phyloP scores from a whole-genome alignment of 345 rosid genomes.

The Raphanus raphanistrum region DNA sequence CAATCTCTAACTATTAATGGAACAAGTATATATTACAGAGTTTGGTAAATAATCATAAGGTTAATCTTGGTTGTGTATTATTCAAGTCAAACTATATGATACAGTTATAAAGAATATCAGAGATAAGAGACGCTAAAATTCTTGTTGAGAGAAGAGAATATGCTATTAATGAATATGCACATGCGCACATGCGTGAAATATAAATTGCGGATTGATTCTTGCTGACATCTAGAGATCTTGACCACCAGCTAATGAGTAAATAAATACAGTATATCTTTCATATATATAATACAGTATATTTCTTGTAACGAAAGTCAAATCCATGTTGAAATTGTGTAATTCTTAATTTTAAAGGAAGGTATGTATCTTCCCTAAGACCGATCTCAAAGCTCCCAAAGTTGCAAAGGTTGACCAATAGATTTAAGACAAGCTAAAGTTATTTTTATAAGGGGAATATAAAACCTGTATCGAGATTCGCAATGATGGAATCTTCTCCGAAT shows the following conservation, averaged over 20 bases:
- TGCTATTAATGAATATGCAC: conserved; percentile 32
- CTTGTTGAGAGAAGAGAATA: conserved; percentile 13
- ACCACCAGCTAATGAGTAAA: conserved; percentile 5
- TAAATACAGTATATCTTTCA: not conserved
- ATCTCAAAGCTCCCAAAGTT: conserved; percentile 25
- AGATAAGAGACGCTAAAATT: conserved; percentile 14
- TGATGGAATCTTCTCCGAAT: conserved; percentile 73
- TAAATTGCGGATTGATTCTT: conserved; percentile 29
- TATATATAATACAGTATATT: not conserved
- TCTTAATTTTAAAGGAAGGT: not conserved
- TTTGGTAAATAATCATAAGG: not conserved
- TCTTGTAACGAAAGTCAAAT: conserved; percentile 35
- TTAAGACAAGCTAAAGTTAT: not conserved
- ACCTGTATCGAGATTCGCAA: conserved; percentile 93
- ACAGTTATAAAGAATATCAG: conserved; percentile 3
- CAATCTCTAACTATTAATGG: not conserved
- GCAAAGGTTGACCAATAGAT: conserved; percentile 29
- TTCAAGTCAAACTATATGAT: conserved; percentile 19
- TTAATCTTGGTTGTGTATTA: not conserved
- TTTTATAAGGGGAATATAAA: not conserved
- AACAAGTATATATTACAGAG: not conserved
- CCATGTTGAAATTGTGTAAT: not conserved
- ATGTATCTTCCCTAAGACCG: conserved; percentile 12
- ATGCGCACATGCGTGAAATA: conserved; percentile 37
- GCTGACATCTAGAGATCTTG: conserved; percentile 27